These are phyloP conservation scores for Cladorrhinum samala DNA, from an alignment of 495 filamentous ascomycete species.

Conservation along the genomic window DNA sequence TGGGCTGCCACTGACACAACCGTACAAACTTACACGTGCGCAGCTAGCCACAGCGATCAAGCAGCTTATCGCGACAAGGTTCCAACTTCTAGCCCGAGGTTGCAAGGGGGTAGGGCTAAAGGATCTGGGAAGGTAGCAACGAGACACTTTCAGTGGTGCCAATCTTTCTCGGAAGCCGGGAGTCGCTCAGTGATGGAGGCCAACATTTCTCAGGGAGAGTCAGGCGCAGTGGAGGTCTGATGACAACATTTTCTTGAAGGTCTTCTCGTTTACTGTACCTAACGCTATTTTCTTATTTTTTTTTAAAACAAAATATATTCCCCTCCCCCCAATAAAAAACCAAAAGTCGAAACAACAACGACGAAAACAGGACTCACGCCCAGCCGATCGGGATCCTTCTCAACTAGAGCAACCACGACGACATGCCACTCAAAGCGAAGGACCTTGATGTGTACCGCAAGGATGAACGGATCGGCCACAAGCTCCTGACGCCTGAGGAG, in stretches of 20 bases:
- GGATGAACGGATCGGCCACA: conserved; percentile 54
- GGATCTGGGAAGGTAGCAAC: background rate
- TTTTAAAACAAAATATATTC: too few relatives aligned
- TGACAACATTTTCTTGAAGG: background rate
- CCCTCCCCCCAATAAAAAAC: too few relatives aligned
- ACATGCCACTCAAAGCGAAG: conserved; percentile 48
- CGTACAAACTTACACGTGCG: too few relatives aligned
- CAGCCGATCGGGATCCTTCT: background rate
- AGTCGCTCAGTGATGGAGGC: background rate
- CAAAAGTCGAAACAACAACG: background rate
- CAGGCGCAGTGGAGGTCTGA: background rate
- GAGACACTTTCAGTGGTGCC: too few relatives aligned
- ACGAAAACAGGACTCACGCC: background rate
- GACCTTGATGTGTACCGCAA: conserved; percentile 57
- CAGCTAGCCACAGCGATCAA: too few relatives aligned
- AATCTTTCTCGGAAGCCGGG: background rate
- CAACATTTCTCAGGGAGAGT: conserved; percentile 4
- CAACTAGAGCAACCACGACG: conserved; percentile 4
- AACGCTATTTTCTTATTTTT: too few relatives aligned
- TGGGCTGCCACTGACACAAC: too few relatives aligned
- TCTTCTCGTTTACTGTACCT: background rate
- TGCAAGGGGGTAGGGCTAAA: background rate
- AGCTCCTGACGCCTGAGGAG: conserved; percentile 55
- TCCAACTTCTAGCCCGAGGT: too few relatives aligned
- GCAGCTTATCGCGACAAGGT: too few relatives aligned